phyloP scores from a whole-genome alignment of 768 basidiomycete genomes.

The Kwoniella dendrophila region DNA sequence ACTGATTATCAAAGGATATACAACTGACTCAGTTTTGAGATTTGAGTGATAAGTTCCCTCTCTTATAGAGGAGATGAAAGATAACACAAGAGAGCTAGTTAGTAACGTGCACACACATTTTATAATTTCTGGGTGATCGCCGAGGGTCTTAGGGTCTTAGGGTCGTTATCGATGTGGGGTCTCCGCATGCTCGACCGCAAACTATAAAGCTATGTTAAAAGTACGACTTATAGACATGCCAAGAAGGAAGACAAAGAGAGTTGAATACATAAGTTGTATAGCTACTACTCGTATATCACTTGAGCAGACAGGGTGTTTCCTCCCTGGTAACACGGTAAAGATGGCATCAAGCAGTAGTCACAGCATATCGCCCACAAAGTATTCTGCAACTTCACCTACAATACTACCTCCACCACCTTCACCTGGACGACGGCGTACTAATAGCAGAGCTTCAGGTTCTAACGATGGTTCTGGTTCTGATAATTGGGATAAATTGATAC shows the following conservation, averaged over 20 bases:
- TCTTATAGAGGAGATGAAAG: too few relatives aligned
- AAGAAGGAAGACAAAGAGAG: background rate
- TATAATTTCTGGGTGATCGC: background rate
- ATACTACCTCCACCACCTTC: slow-evolving; percentile 1
- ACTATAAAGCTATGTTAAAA: too few relatives aligned
- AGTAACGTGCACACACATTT: background rate
- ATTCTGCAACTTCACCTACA: slow-evolving; percentile 7
- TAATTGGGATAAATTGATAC: background rate
- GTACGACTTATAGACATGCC: background rate
- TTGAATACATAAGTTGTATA: background rate
- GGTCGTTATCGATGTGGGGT: slow-evolving; percentile 4
- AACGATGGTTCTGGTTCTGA: background rate
- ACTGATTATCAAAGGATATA: background rate
- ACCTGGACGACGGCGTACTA: slow-evolving; percentile 2
- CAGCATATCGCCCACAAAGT: background rate
- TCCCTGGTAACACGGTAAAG: too few relatives aligned
- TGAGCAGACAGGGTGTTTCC: too few relatives aligned
- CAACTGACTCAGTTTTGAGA: too few relatives aligned
- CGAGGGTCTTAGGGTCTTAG: too few relatives aligned
- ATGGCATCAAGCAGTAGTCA: background rate
- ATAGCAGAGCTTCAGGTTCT: background rate
- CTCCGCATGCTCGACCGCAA: background rate
- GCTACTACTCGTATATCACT: too few relatives aligned
- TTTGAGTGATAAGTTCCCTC: too few relatives aligned
- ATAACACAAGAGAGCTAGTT: too few relatives aligned